Conservation (phyloP, 2,329 filamentous ascomycete species). For the Calycina herbarum region DNA sequence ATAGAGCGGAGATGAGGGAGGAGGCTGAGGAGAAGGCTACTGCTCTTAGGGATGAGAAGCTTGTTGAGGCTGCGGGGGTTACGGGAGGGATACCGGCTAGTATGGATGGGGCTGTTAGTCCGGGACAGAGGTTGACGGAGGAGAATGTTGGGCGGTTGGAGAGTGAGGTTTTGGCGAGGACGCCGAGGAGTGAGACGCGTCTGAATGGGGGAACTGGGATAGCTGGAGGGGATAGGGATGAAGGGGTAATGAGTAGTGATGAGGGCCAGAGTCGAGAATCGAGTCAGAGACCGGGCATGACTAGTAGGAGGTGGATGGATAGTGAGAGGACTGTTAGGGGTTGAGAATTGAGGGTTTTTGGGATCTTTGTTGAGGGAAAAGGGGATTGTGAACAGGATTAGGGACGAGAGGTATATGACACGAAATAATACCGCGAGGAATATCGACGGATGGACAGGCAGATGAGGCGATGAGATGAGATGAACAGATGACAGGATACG, state of each 20-base stretch:
- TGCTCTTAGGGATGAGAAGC: constrained; percentile 53
- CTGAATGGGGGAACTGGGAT: background rate
- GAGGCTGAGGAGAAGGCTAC: constrained; percentile 56
- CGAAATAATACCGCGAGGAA: too few relatives aligned
- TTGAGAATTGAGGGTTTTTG: background rate
- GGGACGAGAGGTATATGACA: too few relatives aligned
- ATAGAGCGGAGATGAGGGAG: constrained; percentile 47
- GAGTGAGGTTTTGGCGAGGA: constrained; percentile 32
- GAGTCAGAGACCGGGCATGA: constrained; percentile 15
- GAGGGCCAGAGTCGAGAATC: constrained; percentile 11
- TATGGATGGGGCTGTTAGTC: background rate
- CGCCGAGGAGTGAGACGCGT: background rate
- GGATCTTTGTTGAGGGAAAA: background rate
- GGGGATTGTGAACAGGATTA: background rate
- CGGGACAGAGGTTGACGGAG: constrained; percentile 50
- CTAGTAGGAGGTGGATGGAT: constrained; percentile 22
- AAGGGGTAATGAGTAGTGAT: constrained; percentile 1
- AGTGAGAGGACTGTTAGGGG: constrained; percentile 18
- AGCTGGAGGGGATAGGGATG: background rate
- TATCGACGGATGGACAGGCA: too few relatives aligned
- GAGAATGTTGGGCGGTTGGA: constrained; percentile 54
- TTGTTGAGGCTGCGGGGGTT: constrained; percentile 40
- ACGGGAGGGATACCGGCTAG: constrained; percentile 34
- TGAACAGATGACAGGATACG: too few relatives aligned
- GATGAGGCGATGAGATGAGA: too few relatives aligned